Conservation (phyloP, 352 stramenopile species). For the Phytophthora melonis region DNA sequence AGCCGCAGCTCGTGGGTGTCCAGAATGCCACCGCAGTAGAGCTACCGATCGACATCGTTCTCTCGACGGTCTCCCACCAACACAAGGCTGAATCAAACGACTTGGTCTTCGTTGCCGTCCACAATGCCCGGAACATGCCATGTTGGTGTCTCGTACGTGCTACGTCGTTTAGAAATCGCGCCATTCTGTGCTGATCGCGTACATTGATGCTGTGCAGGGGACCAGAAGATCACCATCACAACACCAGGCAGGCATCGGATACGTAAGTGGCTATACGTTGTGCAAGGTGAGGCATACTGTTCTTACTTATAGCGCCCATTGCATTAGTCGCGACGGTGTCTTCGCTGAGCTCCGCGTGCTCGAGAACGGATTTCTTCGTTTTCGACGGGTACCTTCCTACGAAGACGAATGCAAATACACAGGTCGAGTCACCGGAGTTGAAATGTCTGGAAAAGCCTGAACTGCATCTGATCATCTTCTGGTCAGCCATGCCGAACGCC, state of each 20-base stretch:
- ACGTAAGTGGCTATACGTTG: too few relatives aligned
- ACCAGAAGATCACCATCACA: conserved; percentile 9
- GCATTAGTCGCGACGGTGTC: conserved; percentile 24
- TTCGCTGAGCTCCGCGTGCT: conserved; percentile 23
- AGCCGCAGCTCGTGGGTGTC: conserved; percentile 36
- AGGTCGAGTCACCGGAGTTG: conserved; percentile 3
- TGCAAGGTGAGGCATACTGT: too few relatives aligned
- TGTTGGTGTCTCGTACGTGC: too few relatives aligned
- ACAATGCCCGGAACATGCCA: too few relatives aligned
- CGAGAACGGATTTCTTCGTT: conserved; percentile 41
- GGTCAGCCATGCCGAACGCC: conserved; percentile 26
- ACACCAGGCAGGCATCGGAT: conserved; percentile 35
- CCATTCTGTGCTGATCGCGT: too few relatives aligned
- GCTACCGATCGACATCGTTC: conserved; percentile 30
- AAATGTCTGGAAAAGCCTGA: conserved; percentile 20
- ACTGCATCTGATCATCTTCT: conserved; percentile 36
- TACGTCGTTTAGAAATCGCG: background rate
- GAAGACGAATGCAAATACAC: background rate
- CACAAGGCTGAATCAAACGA: too few relatives aligned
- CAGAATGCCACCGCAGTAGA: conserved; percentile 37
- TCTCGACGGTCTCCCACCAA: conserved; percentile 11
- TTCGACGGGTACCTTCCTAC: conserved; percentile 32
- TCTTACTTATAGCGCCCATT: background rate
- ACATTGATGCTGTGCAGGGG: too few relatives aligned
- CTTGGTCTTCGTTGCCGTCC: too few relatives aligned